Evolutionary conservation across 768 basidiomycete species (phyloP).

Genomic region (Phanerodontia chrysosporium): DNA sequence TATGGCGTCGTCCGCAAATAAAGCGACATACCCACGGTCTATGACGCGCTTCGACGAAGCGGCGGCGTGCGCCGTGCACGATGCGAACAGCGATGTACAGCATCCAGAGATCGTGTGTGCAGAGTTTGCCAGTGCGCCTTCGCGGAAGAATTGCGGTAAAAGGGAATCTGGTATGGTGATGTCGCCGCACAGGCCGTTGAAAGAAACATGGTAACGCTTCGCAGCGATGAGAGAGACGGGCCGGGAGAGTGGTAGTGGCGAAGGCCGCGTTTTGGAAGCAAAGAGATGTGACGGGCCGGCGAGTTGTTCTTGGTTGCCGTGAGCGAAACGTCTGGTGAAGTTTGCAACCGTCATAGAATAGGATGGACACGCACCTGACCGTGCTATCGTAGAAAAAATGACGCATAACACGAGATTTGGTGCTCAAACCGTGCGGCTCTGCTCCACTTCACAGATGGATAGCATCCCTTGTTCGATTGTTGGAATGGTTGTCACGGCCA

Average conservation of each 20-base stretch:
- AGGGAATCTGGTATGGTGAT: background rate
- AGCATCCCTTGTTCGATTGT: background rate
- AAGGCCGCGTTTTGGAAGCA: background rate
- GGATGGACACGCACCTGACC: background rate
- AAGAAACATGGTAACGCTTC: background rate
- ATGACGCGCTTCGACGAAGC: slow-evolving; percentile 1
- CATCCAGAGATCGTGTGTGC: background rate
- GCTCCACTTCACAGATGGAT: too few species aligned
- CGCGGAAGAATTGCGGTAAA: slow-evolving; percentile 3
- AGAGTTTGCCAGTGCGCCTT: background rate
- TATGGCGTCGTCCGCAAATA: slow-evolving; percentile 8
- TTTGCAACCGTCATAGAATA: background rate
- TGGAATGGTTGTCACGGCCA: background rate
- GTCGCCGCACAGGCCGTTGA: background rate
- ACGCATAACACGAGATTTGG: background rate
- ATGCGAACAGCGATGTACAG: background rate
- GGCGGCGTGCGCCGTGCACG: background rate
- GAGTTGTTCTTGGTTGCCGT: background rate
- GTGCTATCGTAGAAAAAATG: background rate
- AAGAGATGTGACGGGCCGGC: background rate
- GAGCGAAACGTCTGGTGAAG: background rate
- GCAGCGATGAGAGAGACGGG: background rate
- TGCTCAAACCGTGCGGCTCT: background rate
- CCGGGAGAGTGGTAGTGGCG: background rate
- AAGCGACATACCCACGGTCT: slow-evolving; percentile 12